Evolutionary conservation across 192 early-diverging fungal genomes (phyloP).

Genomic region (Coemansia pectinata): DNA sequence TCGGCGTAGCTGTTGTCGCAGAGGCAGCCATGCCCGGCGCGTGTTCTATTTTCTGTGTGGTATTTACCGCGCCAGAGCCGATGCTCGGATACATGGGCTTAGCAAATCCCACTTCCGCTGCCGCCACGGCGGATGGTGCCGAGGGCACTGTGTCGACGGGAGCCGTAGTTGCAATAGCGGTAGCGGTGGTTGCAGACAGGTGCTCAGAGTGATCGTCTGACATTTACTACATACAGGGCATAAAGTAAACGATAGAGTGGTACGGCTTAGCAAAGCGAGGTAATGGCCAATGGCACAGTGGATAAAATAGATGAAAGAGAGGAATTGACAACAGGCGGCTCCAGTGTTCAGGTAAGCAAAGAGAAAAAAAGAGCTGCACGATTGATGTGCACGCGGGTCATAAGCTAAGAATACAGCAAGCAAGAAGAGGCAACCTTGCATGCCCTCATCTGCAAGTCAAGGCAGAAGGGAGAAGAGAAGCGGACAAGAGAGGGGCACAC

Average conservation of each 20-base stretch:
- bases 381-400: background rate
- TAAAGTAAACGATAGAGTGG: background rate
- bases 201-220: constrained; percentile 34
- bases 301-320: background rate
- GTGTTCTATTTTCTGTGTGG: background rate
- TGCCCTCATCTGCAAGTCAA: background rate
- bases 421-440: background rate
- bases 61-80: background rate
- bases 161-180: background rate
- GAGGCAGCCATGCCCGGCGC: background rate
- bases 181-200: constrained; percentile 8
- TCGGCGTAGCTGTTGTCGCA: background rate
- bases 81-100: constrained; percentile 3
- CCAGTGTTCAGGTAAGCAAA: constrained; percentile 6
- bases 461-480: background rate
- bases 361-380: background rate
- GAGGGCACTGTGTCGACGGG: constrained; percentile 2
- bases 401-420: background rate
- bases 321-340: background rate
- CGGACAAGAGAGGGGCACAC: background rate
- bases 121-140: background rate
- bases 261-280: background rate
- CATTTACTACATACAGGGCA: constrained; percentile 44
- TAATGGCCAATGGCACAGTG: background rate
- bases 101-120: background rate